Evolutionary conservation across 352 stramenopile genomes (phyloP), one percentile per base, ranked within the genome.

Genomic region (Phytophthora aleatoria): DNA sequence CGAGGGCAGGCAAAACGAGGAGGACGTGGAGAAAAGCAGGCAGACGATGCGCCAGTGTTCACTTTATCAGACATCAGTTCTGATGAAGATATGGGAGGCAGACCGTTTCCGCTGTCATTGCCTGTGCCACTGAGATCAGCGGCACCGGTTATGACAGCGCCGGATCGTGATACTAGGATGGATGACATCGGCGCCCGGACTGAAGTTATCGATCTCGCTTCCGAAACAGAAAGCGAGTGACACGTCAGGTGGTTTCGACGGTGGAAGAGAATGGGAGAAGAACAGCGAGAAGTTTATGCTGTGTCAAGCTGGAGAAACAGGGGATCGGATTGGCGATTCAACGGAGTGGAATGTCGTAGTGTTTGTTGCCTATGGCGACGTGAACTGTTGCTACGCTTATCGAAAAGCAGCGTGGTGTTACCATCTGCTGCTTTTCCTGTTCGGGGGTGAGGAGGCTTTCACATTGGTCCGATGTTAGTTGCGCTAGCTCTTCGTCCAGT

Each of bases 341-440:
- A 28, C 71, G 67, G 27, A 92, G 78, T 15, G 78, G 63, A 51
- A 91, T 87, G 48, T 77, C 66, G 72, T 89, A 94, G 64, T 87
- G 80, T 77, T 92, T 94, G 81, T 94, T 94, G 67, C 85, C 85
- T 64, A 92, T 90, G 57, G 76, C 73, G 33, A 89, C 78, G 57
- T 90, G 76, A 43, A 93, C 78, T 65, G 67, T 33, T 70, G 55
- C 42, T 41, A 76, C 42, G 35, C 51, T 52, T 65, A 56, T 54
- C 3, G 61, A 69, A 20, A 77, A 63, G 30, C 61, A 64, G 26
- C 43, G 56, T 45, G 64, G 20, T 51, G 20, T 54, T 53, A 44
- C 30, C 26, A 50, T 20, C 28, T 71, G 61, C 59, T 71, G 59
- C 11, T 48, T 62, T 69, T 59, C 44, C 36, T 59, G 50, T 50